Evolutionary conservation across 345 rosid genomes (phyloP), one percentile per base, ranked within the genome.

Genomic region (Cochlearia excelsa): DNA sequence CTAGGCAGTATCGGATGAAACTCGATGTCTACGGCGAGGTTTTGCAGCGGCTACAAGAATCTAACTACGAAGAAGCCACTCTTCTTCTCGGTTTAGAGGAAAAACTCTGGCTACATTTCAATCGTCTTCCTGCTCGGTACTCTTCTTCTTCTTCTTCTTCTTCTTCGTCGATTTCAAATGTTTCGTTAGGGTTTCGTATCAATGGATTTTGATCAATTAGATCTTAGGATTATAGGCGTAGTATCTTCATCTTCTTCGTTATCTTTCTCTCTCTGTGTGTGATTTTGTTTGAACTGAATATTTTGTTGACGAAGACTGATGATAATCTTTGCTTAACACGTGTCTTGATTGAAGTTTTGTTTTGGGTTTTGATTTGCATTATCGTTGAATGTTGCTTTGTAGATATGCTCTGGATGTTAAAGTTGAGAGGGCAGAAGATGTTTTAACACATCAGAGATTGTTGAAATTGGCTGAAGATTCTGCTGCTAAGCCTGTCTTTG

Each of bases 71-170:
- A 33, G 95, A 86, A 40, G 93, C 90, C 1, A 67, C 61, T 71
- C 77, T 74, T 71, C 77, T 74, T 41, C 84, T 89, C 46, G 89
- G 82, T 50, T 92, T 92, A 46, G 95, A 88, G 41, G 93, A 88
- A 78, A 82, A 83, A 63, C 93, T 92, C 16, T 92, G 95, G 93
- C 81, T 80, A 53, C 97, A 92, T 75, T 86, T 88, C 81, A 81
- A 82, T 69, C 93, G 97, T 37, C 82, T 88, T 31, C 97, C 98
- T 63, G 90, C 91, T 57, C 79, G 97, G 97, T 88, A 68, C 3
- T 9, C 5, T 51, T 35, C 45, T 30, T 26, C 0, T 45, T 28
- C 23, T 16, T 9, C 5, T 51, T 35, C 45, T 30, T 26, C 0
- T 45, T 28, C 23, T 16, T 16, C 23, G 23, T 16, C 23, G 23